Evolutionary conservation across 2,329 filamentous ascomycete genomes (phyloP).

Genomic region (Ilyonectria mors-panacis): DNA sequence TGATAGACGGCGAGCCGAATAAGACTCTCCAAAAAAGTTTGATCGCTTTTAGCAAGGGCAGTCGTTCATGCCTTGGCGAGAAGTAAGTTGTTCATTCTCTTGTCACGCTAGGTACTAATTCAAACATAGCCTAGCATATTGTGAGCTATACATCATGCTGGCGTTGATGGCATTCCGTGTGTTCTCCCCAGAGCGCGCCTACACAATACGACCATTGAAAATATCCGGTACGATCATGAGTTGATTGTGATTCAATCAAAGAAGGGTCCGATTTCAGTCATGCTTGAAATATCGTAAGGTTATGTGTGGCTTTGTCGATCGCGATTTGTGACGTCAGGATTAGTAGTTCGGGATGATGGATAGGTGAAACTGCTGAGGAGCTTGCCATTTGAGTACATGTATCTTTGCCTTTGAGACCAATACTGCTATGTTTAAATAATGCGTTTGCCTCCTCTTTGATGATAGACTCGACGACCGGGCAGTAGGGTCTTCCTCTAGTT

Average conservation of each 20-base stretch:
- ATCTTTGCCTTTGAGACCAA: background rate
- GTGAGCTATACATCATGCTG: constrained; percentile 38
- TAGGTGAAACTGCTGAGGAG: background rate
- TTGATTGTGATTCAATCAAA: constrained; percentile 40
- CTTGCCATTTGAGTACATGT: background rate
- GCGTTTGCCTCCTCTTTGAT: too few relatives aligned
- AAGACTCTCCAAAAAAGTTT: constrained; percentile 43
- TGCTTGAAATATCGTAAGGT: background rate
- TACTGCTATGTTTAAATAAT: too few relatives aligned
- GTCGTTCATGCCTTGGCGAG: constrained; percentile 42
- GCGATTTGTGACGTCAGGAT: background rate
- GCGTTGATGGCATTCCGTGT: constrained; percentile 26
- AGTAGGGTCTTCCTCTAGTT: too few relatives aligned
- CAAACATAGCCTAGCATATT: constrained; percentile 33
- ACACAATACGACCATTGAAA: constrained; percentile 35
- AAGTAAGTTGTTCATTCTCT: constrained; percentile 20
- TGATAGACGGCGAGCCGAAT: constrained; percentile 44
- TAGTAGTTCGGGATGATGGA: background rate
- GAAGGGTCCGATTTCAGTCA: constrained; percentile 37
- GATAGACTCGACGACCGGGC: too few relatives aligned
- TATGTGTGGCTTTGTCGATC: background rate
- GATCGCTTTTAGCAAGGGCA: constrained; percentile 40
- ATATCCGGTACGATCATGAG: constrained; percentile 42
- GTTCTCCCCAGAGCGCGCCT: constrained; percentile 35
- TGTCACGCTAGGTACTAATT: background rate